phyloP scores from a whole-genome alignment of 345 rosid species.

The Salix brachista region DNA sequence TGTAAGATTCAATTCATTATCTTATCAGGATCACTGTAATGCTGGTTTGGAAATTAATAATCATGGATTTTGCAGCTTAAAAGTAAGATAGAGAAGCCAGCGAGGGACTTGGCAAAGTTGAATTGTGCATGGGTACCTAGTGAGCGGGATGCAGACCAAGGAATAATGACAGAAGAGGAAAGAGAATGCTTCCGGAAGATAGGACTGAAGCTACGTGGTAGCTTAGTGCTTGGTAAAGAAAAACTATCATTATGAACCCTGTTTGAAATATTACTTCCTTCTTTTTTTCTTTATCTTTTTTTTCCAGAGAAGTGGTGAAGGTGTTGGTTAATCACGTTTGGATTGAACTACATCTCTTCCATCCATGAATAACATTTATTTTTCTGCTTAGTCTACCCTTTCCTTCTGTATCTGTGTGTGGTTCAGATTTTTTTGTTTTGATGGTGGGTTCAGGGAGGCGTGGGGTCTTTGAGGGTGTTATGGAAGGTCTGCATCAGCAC shows the following conservation, averaged over 20 bases:
- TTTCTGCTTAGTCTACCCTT: not conserved
- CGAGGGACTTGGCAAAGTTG: conserved; percentile 45
- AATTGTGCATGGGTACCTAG: conserved; percentile 49
- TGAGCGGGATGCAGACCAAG: conserved; percentile 50
- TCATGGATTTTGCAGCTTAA: conserved; percentile 48
- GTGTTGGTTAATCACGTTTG: no score
- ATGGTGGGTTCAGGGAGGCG: conserved; percentile 58
- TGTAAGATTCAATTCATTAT: conserved; percentile 38
- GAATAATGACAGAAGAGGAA: conserved; percentile 70
- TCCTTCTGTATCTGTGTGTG: not conserved
- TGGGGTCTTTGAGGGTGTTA: conserved; percentile 76
- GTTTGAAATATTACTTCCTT: not conserved
- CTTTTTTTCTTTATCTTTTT: not conserved
- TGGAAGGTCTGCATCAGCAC: conserved; percentile 86
- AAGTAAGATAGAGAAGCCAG: conserved; percentile 53
- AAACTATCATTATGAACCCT: conserved; percentile 6
- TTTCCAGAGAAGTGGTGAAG: no score
- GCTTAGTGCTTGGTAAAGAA: conserved; percentile 64
- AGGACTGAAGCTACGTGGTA: conserved; percentile 60
- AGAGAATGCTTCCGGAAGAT: conserved; percentile 66
- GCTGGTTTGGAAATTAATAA: conserved; percentile 11
- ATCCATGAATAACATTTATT: no score
- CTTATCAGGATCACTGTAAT: conserved; percentile 8
- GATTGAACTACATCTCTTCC: no score
- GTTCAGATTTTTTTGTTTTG: conserved; percentile 5